Evolutionary conservation across 495 filamentous ascomycete genomes (phyloP), one percentile per base, ranked within the genome.

Genomic region (Delitschia confertaspora): DNA sequence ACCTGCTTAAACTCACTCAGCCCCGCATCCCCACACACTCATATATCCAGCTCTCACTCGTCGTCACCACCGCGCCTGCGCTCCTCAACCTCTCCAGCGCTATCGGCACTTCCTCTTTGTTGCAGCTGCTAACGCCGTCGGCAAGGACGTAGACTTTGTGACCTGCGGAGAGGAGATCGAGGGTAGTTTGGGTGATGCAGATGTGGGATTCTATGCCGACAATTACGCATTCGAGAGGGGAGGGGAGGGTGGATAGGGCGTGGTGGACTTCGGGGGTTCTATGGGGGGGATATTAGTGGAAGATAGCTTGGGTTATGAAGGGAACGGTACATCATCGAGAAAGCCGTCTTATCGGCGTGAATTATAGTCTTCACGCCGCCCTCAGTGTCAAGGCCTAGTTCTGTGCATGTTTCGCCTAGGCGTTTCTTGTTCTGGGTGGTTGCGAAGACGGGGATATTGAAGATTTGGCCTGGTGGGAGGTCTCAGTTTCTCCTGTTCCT

Each of bases 151-250:
- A 95, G 6, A 96, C 88, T 32, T 73, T 65, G 62, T 95, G 84
- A 0, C 85, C 86, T 1, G 73, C 71, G 33, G 60, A 64, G 3
- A 93, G 60, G 18, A 93, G 59, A 64, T 95, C 91, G 2, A 96
- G 69, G 21, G 83, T 76, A 3, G 48, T 95, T 68, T 95, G 89
- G 47, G 84, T 85, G 2, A 98, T 79, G 65, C 91, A 98, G 57
- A 98, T 89, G 61, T 98, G 91, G 18, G 75, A 73, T 64, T 98
- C 91, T 56, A 98, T 93, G 7, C 91, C 91, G 4, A 93, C 80
- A 38, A 89, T 70, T 8, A 71, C 78, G 16, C 84, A 63, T 63
- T 70, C 35, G 37, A 42, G 49, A 25, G 41, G 50, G 24, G 33
- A 49, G 17, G 18, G 38, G 38, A 49, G 42, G 1, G 31, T 20